Percentiles rank a stretch among this genome's conserved stretches.
These are phyloP conservation scores for Catunica adiposa DNA, from an alignment of 2,329 filamentous ascomycete species.

Conservation along the genomic window DNA sequence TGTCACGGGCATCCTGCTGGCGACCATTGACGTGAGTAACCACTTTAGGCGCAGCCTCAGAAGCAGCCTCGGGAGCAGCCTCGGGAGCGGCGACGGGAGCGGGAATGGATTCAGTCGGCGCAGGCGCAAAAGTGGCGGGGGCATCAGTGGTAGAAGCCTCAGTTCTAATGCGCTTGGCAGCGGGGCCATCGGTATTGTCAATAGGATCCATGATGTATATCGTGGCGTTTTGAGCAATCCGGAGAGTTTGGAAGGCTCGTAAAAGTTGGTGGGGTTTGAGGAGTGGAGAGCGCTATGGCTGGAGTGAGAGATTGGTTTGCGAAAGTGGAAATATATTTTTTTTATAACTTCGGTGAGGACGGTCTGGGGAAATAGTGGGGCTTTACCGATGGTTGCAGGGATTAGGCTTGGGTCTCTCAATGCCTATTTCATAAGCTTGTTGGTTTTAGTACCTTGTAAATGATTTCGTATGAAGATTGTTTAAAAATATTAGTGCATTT, in stretches of 20 bases:
- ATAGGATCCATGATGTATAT: background rate
- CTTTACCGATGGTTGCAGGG: background rate
- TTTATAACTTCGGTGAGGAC: background rate
- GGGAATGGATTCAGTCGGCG: conserved; percentile 15
- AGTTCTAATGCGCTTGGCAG: conserved; percentile 42
- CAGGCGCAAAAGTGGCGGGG: conserved; percentile 8
- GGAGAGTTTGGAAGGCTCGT: background rate
- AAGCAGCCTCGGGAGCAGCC: conserved; percentile 12
- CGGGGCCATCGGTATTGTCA: conserved; percentile 22
- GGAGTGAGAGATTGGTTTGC: background rate
- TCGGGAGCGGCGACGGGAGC: conserved; percentile 11
- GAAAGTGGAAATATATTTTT: background rate
- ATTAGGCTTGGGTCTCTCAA: background rate
- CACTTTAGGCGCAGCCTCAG: conserved; percentile 26
- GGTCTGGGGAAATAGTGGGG: background rate
- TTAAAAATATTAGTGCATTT: no score
- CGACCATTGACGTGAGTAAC: conserved; percentile 34
- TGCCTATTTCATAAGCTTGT: no score
- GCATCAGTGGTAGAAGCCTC: conserved; percentile 8
- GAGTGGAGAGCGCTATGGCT: background rate
- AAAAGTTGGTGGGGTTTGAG: background rate
- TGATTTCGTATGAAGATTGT: no score
- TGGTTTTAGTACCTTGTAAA: no score
- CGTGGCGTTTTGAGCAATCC: background rate
- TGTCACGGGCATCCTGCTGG: conserved; percentile 16